These are phyloP conservation scores for Penicillium verrucosum DNA, from an alignment of 2,329 filamentous ascomycete species.

Conservation along the genomic window DNA sequence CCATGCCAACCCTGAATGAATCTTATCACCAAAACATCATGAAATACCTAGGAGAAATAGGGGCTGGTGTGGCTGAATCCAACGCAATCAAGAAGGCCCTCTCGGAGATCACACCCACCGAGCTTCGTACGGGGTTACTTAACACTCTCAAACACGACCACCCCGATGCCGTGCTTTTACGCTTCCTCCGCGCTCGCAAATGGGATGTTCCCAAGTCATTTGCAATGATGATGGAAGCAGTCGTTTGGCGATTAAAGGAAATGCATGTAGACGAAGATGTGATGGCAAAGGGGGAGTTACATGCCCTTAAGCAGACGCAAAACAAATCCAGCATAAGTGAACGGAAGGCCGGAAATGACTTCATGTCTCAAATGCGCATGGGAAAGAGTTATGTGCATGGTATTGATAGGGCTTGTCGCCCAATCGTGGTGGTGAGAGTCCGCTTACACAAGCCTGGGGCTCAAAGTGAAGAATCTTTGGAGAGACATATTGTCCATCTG, in stretches of 20 bases:
- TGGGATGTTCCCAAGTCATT: constrained; percentile 91
- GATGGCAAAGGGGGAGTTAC: constrained; percentile 68
- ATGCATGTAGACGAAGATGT: constrained; percentile 86
- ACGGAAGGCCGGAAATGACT: constrained; percentile 69
- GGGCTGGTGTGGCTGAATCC: constrained; percentile 47
- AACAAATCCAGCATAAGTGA: constrained; percentile 52
- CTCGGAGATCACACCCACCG: constrained; percentile 68
- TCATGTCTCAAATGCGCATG: constrained; percentile 76
- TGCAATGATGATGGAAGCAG: constrained; percentile 84
- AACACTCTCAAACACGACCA: constrained; percentile 89
- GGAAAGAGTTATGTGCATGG: constrained; percentile 92
- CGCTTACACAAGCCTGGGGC: constrained; percentile 79
- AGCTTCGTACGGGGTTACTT: constrained; percentile 77
- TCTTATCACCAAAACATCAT: constrained; percentile 23
- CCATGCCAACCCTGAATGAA: constrained; percentile 63
- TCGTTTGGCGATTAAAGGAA: constrained; percentile 80
- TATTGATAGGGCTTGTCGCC: constrained; percentile 73
- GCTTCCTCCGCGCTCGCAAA: constrained; percentile 79
- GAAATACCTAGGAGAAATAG: constrained; percentile 18
- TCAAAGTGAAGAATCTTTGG: constrained; percentile 75
- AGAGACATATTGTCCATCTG: constrained; percentile 83
- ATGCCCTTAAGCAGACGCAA: constrained; percentile 57
- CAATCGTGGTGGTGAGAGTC: constrained; percentile 78
- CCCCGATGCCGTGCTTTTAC: constrained; percentile 75
- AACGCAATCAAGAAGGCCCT: constrained; percentile 79